Evolutionary conservation across 2,329 filamentous ascomycete species (phyloP), one percentile per base, ranked within the genome.

Genomic region (Beauveria bassiana): DNA sequence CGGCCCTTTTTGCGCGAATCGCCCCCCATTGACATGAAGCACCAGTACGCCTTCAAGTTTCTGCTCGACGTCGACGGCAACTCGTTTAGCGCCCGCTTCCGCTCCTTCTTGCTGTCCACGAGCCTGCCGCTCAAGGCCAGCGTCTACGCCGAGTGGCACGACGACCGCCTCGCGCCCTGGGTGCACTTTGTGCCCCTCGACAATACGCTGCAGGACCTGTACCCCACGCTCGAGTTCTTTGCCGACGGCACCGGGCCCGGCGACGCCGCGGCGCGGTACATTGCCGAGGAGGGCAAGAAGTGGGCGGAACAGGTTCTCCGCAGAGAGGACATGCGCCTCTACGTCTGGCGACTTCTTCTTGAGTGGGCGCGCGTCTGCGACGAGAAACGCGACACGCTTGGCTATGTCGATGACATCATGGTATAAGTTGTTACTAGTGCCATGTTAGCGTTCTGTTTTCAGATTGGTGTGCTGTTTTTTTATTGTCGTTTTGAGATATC

Each of bases 111-210:
- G 9, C 77, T 80, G 28, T 87, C 82, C 43, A 88, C 82, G 1
- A 86, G 82, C 51, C 71, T 89, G 40, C 85, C 86, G 1, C 81
- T 91, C 69, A 91, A 91, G 73, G 81, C 85, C 14, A 90, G 88
- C 3, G 79, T 91, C 49, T 91, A 88, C 70, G 76, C 82, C 9
- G 89, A 91, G 70, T 91, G 89, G 89, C 88, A 91, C 69, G 88
- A 91, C 69, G 80, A 83, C 49, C 79, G 88, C 7, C 77, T 91
- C 0, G 74, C 84, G 16, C 83, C 87, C 0, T 92, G 88, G 88
- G 76, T 82, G 64, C 89, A 92, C 72, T 91, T 89, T 67, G 83
- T 86, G 1, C 88, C 89, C 2, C 79, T 91, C 68, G 86, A 90
- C 70, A 88, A 88, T 68, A 82, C 82, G 1, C 88, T 85, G 63